These are phyloP conservation scores for Fomitopsis palustris DNA, from an alignment of 1,284 basidiomycete genomes.

Conservation along the genomic window DNA sequence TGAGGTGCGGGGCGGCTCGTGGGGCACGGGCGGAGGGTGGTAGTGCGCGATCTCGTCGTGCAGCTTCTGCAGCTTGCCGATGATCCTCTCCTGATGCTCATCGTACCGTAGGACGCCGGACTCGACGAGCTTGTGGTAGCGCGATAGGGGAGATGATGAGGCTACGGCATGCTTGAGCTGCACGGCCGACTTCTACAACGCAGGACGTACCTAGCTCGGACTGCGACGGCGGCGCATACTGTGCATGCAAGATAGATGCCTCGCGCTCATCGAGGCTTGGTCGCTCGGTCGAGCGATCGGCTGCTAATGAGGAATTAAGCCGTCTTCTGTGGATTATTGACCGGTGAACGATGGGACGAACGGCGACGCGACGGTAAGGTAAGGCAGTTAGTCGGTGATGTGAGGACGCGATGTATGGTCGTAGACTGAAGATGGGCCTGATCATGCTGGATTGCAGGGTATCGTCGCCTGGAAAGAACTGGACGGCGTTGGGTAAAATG, in stretches of 20 bases:
- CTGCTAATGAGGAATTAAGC: conserved; percentile 17
- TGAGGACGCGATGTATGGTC: conserved; percentile 5
- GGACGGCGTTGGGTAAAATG: neutral
- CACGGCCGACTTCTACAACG: neutral
- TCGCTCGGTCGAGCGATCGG: neutral
- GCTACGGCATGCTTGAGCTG: conserved; percentile 1
- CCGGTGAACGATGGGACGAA: conserved; percentile 10
- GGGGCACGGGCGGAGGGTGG: conserved; percentile 60
- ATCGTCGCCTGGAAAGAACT: neutral
- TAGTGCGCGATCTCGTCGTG: conserved; percentile 76
- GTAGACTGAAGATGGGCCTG: conserved; percentile 5
- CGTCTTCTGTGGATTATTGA: conserved; percentile 10
- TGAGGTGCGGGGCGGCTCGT: conserved; percentile 30
- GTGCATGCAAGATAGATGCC: neutral
- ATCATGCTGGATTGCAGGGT: neutral
- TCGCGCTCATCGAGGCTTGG: neutral
- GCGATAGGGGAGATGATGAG: conserved; percentile 48
- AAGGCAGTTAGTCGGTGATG: conserved; percentile 10
- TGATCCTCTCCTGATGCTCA: conserved; percentile 81
- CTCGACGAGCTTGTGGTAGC: conserved; percentile 76
- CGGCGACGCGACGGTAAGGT: conserved; percentile 7
- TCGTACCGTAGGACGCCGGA: conserved; percentile 76
- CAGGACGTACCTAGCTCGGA: conserved; percentile 1
- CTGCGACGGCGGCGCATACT: neutral
- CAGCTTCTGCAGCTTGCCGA: conserved; percentile 77